Base-by-base conservation (phyloP, 2,329 filamentous ascomycete species). In the Venturia effusa region DNA sequence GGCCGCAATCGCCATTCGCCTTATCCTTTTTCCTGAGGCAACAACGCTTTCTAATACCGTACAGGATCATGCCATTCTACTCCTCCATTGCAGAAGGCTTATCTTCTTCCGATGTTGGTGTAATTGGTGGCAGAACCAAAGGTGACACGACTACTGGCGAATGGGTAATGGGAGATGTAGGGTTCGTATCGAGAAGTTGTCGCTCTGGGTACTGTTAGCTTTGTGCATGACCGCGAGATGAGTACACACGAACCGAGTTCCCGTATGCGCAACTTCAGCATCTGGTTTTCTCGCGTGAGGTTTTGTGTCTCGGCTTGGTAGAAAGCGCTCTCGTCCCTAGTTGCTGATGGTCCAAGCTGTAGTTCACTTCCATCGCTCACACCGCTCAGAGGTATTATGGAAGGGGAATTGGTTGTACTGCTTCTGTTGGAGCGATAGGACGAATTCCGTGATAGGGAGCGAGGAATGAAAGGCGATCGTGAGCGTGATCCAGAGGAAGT, bases 251-350 rank as follows among this genome's bases (percentile, higher is more conserved):
- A 6, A 63, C 61, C 88, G 17, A 92, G 76, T 70, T 92, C 88
- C 41, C 87, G 81, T 65, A 92, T 89, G 60, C 89, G 81, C 72
- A 87, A 82, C 66, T 87, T 85, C 61, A 93, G 77, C 89, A 93
- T 92, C 74, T 92, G 89, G 68, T 92, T 93, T 77, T 92, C 89
- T 32, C 89, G 81, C 27, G 86, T 83, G 69, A 93, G 75, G 76
- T 85, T 91, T 74, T 90, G 88, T 1, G 88, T 90, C 75, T 93
- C 89, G 4, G 89, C 89, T 73, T 92, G 88, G 70, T 92, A 92
- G 72, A 91, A 92, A 0, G 87, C 86, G 67, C 83, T 86, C 72
- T 92, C 89, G 69, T 92, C 89, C 22, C 88, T 80, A 27, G 40
- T 68, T 0, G 70, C 70, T 1, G 74, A 70, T 24, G 83, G 83